Percentiles rank a stretch among this genome's conserved stretches.
Conservation (phyloP, 495 filamentous ascomycete genomes). For the Annulohypoxylon maeteangense region DNA sequence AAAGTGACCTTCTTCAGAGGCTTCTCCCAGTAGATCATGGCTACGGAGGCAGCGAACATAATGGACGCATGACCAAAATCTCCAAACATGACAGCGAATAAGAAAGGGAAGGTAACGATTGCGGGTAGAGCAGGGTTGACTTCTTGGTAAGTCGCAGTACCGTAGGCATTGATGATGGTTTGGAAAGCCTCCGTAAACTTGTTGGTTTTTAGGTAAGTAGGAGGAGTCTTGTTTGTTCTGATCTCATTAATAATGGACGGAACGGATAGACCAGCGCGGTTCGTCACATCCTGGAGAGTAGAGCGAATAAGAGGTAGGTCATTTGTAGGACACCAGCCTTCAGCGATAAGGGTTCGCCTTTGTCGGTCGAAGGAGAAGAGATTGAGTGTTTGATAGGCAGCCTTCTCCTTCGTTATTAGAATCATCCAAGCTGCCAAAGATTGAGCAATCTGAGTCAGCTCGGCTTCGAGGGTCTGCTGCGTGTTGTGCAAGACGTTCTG, state of each 20-base stretch:
- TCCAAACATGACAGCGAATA: constrained; percentile 99
- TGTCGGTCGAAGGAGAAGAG: constrained; percentile 95
- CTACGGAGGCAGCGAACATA: constrained; percentile 79
- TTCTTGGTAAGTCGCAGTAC: constrained; percentile 95
- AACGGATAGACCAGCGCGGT: constrained; percentile 90
- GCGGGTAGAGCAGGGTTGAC: constrained; percentile 96
- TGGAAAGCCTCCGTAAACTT: constrained; percentile 98
- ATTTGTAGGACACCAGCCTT: constrained; percentile 96
- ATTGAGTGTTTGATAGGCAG: constrained; percentile 96
- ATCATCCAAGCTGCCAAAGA: constrained; percentile 96
- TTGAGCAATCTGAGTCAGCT: constrained; percentile 90
- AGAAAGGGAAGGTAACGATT: constrained; percentile 95
- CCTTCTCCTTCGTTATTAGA: constrained; percentile 97
- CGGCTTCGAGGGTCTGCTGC: constrained; percentile 92
- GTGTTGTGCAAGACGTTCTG: constrained; percentile 92
- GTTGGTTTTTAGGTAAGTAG: constrained; percentile 95
- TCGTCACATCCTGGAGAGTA: constrained; percentile 96
- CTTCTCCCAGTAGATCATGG: constrained; percentile 97
- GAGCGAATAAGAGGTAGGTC: constrained; percentile 90
- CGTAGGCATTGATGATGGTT: constrained; percentile 98
- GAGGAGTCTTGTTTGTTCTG: constrained; percentile 93
- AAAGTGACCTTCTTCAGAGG: constrained; percentile 89
- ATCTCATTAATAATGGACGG: constrained; percentile 99
- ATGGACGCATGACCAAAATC: constrained; percentile 92
- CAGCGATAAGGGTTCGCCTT: constrained; percentile 94